Base-by-base conservation (phyloP, 805 yeast genomes). In the Suhomyces emberorum region DNA sequence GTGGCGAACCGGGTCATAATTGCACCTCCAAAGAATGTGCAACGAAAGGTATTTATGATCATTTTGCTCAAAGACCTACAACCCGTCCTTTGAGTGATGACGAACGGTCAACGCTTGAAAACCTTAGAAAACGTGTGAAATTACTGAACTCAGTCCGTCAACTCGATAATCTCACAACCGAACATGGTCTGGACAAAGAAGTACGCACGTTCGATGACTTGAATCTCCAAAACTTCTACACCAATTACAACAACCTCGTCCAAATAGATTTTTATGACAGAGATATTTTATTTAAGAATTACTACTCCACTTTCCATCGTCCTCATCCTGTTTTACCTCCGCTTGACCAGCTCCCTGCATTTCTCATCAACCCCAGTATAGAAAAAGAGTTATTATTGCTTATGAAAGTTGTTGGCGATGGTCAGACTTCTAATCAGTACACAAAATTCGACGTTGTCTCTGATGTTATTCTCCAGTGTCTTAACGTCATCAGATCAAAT, bases 321-420 rank as follows among this genome's bases (percentile, higher is more conserved):
- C 47, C 67, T 3, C 79, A 74, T 46, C 80, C 80, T 1, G 56
- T 74, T 20, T 51, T 74, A 38, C 78, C 80, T 0, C 63, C 65
- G 3, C 36, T 52, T 23, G 45, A 47, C 7, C 61, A 70, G 19
- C 57, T 73, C 5, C 30, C 50, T 9, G 42, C 48, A 1, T 74
- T 59, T 42, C 43, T 74, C 7, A 39, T 46, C 5, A 34, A 56
- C 10, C 49, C 63, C 1, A 65, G 67, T 0, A 42, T 61, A 27
- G 65, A 64, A 17, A 54, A 54, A 24, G 79, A 74, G 39, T 39
- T 72, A n/a, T 28, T 74, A 4, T 53, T 63, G 1, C 64, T 72
- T 1, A 72, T 74, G 77, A 70, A 72, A 41, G 42, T 74, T 3
- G 54, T 74, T 12, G 74, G 71, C 1, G 78, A 72, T 38, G 79